Conservation (phyloP, 371 early-diverging fungal species). For the Saksenaea oblongispora region DNA sequence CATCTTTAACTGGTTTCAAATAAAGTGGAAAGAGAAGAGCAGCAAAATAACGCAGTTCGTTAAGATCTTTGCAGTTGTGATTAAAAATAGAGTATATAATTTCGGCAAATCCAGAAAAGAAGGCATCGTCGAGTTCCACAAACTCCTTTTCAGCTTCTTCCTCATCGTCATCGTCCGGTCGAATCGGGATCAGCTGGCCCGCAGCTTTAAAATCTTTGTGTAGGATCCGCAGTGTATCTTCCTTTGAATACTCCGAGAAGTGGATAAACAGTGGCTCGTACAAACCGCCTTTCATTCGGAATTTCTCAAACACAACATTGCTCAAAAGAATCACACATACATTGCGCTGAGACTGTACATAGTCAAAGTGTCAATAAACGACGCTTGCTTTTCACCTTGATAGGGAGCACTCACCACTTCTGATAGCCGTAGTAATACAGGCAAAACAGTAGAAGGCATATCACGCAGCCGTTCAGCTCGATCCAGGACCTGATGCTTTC, state of each 20-base stretch:
- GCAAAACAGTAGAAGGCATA: conserved; percentile 64
- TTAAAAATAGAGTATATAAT: conserved; percentile 76
- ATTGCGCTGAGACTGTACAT: conserved; percentile 55
- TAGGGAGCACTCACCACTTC: conserved; percentile 57
- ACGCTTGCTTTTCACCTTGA: background rate
- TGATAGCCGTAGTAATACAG: conserved; percentile 67
- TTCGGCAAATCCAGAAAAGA: conserved; percentile 69
- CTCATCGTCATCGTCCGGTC: conserved; percentile 16
- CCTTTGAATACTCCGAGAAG: conserved; percentile 75
- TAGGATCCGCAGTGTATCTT: conserved; percentile 72
- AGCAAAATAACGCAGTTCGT: conserved; percentile 82
- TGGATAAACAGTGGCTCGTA: conserved; percentile 66
- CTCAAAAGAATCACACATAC: conserved; percentile 74
- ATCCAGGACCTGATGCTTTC: conserved; percentile 64
- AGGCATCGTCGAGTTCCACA: conserved; percentile 53
- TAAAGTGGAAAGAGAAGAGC: conserved; percentile 81
- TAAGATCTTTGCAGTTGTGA: conserved; percentile 78
- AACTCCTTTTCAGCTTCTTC: conserved; percentile 12
- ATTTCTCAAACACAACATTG: conserved; percentile 79
- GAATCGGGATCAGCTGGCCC: conserved; percentile 14
- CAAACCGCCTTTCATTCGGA: conserved; percentile 66
- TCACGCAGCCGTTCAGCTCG: conserved; percentile 81
- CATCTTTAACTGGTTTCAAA: conserved; percentile 73
- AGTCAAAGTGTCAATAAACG: background rate
- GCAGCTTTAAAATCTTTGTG: conserved; percentile 61